phyloP scores from a whole-genome alignment of 768 basidiomycete species.

The Boletus sp. region DNA sequence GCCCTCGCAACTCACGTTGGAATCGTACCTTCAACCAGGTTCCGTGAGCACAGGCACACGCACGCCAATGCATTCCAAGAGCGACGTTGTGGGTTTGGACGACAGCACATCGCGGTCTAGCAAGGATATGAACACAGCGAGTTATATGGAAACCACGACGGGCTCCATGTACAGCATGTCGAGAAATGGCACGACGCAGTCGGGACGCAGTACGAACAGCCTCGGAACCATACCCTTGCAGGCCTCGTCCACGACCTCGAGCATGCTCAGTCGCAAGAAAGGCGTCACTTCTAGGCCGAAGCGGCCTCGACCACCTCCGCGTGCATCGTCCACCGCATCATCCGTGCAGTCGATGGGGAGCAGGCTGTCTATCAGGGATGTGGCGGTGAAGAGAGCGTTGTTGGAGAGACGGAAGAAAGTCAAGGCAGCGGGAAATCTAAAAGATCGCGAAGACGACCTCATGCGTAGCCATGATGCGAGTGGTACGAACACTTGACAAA shows the following conservation, averaged over 20 bases:
- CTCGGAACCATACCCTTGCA: not conserved
- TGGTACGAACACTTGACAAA: not conserved
- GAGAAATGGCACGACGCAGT: constrained; percentile 9
- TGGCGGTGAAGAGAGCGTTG: constrained; percentile 23
- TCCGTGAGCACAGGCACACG: constrained; percentile 1
- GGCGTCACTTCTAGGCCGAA: constrained; percentile 16
- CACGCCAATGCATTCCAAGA: not conserved
- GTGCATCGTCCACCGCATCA: constrained; percentile 26
- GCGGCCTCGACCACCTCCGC: constrained; percentile 18
- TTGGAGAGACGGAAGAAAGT: constrained; percentile 26
- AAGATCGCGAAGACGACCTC: not conserved
- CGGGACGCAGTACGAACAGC: not conserved
- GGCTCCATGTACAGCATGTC: constrained; percentile 3
- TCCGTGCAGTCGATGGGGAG: constrained; percentile 25
- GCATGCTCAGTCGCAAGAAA: constrained; percentile 21
- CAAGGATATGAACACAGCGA: not conserved
- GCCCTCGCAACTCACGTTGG: constrained; percentile 3
- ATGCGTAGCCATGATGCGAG: not conserved
- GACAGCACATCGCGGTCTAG: not conserved
- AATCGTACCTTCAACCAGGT: constrained; percentile 2
- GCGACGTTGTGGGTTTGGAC: not conserved
- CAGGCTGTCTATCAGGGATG: constrained; percentile 19
- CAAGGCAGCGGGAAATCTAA: constrained; percentile 7
- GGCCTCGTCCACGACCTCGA: constrained; percentile 11
- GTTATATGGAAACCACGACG: not conserved